Evolutionary conservation across 1,139 yeast species (phyloP), one percentile per base, ranked within the genome.

Genomic region (Arxiozyma slooffiae): DNA sequence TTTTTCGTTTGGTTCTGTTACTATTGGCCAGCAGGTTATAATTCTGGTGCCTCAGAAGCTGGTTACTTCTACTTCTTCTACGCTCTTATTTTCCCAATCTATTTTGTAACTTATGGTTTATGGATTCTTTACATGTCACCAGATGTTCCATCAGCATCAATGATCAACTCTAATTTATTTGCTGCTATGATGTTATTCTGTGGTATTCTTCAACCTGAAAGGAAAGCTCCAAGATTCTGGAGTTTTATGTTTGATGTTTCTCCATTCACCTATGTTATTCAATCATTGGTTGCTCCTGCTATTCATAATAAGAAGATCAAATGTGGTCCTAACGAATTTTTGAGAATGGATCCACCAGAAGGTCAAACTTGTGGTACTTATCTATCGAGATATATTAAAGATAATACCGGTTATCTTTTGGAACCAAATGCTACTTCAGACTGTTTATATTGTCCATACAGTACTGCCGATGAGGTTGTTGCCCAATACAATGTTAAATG

Each of bases 211-310:
- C 79, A 75, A 52, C 75, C 78, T 38, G 63, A 60, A 40, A 61
- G 67, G 20, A 69, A 62, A 44, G 71, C 78, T 72, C 81, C 83
- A 22, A 75, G 78, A 8, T 79, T 79, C 69, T 79, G 82, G 82
- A 30, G 23, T 40, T 77, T 78, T 62, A 76, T 79, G 80, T 79
- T 76, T 68, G 69, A 76, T 52, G 69, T 72, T 22, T 75, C 79
- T 26, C 82, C 84, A 18, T 72, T 76, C 57, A 79, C 82, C 3
- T 79, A 78, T 60, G 76, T 79, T 64, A 70, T 79, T 41, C 73
- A 73, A 50, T 69, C 75, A 11, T 63, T 75, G 53, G 68, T 78
- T 60, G 67, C 73, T 11, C 69, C 73, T 18, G 70, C 72, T 38
- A 64, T 79, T 53, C 79, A 77, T 48, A 66, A 68, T 45, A 64